A percentile compares a stretch with the other conserved stretches of the same genome.
phyloP scores from a whole-genome alignment of 1,284 basidiomycete genomes.

The Moesziomyces sp. region DNA sequence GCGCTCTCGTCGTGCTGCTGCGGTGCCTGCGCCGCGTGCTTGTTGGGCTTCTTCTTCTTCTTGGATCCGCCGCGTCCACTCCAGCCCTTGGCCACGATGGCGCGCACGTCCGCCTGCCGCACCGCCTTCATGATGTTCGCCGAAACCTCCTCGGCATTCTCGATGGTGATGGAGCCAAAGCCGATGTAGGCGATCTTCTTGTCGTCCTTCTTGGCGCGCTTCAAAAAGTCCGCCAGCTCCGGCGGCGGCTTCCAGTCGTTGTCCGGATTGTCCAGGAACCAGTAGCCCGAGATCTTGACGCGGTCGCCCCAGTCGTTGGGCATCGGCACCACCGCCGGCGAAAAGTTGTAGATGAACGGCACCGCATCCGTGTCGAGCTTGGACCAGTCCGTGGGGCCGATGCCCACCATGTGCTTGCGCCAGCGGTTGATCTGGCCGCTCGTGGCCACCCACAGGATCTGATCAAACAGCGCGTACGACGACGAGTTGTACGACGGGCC shows the following conservation, averaged over 20 bases:
- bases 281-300: conserved; percentile 61
- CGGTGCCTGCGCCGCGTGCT: conserved; percentile 1
- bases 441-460: conserved; percentile 61
- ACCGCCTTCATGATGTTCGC: conserved; percentile 58
- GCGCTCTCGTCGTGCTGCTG: conserved; percentile 19
- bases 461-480: conserved; percentile 57
- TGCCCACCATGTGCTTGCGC: conserved; percentile 57
- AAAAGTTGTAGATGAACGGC: conserved; percentile 65
- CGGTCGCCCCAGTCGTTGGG: conserved; percentile 61
- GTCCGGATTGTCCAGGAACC: conserved; percentile 69
- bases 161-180: conserved; percentile 69
- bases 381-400: conserved; percentile 44
- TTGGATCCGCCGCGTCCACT: conserved; percentile 49
- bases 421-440: conserved; percentile 61
- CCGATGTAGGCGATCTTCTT: conserved; percentile 69
- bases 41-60: conserved; percentile 26
- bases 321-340: conserved; percentile 57
- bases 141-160: conserved; percentile 63
- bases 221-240: conserved; percentile 73
- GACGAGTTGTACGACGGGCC: conserved; percentile 56
- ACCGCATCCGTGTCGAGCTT: conserved; percentile 49
- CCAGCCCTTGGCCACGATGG: conserved; percentile 66
- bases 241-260: conserved; percentile 73
- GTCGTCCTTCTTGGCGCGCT: conserved; percentile 73
- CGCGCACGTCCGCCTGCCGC: conserved; percentile 52